phyloP scores from a whole-genome alignment of 1,139 yeast genomes.

The Suhomyces atakaporum region DNA sequence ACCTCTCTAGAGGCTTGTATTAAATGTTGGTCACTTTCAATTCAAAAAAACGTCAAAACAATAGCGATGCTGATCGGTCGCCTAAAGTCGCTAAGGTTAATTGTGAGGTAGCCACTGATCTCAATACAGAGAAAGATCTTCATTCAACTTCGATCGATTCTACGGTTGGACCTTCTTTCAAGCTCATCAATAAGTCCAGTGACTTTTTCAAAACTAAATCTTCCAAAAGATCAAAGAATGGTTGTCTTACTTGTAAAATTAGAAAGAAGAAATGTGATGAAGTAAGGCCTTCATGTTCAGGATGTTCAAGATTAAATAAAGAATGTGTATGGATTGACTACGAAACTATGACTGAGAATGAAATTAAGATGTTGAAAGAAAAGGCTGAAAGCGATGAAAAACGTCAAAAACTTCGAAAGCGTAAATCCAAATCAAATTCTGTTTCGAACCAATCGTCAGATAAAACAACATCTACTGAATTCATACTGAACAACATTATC shows the following conservation, averaged over 20 bases:
- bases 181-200: slow-evolving; percentile 10
- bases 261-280: slow-evolving; percentile 78
- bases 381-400: slow-evolving; percentile 36
- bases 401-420: slow-evolving; percentile 34
- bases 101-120: neutral
- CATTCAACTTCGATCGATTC: neutral
- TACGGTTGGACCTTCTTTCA: slow-evolving; percentile 5
- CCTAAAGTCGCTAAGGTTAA: neutral
- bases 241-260: slow-evolving; percentile 71
- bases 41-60: slow-evolving; percentile 7
- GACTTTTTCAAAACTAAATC: slow-evolving; percentile 11
- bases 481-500: neutral
- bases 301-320: slow-evolving; percentile 26
- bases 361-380: slow-evolving; percentile 25
- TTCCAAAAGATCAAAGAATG: slow-evolving; percentile 47
- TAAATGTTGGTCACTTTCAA: slow-evolving; percentile 16
- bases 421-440: slow-evolving; percentile 23
- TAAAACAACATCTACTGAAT: no score
- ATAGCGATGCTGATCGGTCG: neutral
- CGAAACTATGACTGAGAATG: slow-evolving; percentile 29
- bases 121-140: neutral
- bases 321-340: slow-evolving; percentile 35
- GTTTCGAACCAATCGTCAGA: neutral
- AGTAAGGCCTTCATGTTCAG: slow-evolving; percentile 57
- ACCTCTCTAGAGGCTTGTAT: neutral